Conservation (phyloP, 2,329 filamentous ascomycete species). For the Calonectria hawksworthii region DNA sequence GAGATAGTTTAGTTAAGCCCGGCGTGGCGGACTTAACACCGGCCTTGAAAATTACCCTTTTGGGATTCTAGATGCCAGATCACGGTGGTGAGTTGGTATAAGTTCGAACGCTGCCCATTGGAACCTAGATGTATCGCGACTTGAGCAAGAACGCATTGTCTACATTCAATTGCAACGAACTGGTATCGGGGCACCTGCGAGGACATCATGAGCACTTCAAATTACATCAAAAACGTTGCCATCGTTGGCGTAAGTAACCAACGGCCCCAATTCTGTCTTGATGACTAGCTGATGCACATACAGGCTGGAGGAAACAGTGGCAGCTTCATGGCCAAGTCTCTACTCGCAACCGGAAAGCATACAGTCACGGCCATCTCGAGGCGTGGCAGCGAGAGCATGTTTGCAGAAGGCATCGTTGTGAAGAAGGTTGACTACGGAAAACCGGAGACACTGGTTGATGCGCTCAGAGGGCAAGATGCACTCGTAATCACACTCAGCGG, state of each 20-base stretch:
- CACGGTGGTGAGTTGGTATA: background rate
- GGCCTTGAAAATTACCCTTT: background rate
- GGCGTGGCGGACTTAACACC: background rate
- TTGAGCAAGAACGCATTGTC: background rate
- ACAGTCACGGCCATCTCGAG: slow-evolving; percentile 66
- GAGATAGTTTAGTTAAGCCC: background rate
- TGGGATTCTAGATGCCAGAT: background rate
- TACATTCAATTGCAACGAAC: background rate
- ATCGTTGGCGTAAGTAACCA: slow-evolving; percentile 61
- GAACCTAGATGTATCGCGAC: too few species aligned
- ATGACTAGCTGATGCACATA: slow-evolving; percentile 3
- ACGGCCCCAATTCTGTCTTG: background rate
- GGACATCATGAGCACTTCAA: slow-evolving; percentile 32
- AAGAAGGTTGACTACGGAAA: slow-evolving; percentile 60
- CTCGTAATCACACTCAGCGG: slow-evolving; percentile 67
- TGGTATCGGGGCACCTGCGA: background rate
- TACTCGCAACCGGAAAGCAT: slow-evolving; percentile 64
- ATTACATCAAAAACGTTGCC: slow-evolving; percentile 58
- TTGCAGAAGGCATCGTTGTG: slow-evolving; percentile 60
- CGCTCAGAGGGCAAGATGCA: slow-evolving; percentile 67
- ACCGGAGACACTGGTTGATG: slow-evolving; percentile 58
- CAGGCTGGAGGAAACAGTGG: slow-evolving; percentile 60
- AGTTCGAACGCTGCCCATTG: background rate
- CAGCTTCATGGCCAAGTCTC: slow-evolving; percentile 51
- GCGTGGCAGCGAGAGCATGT: slow-evolving; percentile 52